A percentile compares a stretch with the other conserved stretches of the same genome.
Evolutionary conservation across 2,329 filamentous ascomycete species (phyloP).

Genomic region (Fusarium cyanostomum): DNA sequence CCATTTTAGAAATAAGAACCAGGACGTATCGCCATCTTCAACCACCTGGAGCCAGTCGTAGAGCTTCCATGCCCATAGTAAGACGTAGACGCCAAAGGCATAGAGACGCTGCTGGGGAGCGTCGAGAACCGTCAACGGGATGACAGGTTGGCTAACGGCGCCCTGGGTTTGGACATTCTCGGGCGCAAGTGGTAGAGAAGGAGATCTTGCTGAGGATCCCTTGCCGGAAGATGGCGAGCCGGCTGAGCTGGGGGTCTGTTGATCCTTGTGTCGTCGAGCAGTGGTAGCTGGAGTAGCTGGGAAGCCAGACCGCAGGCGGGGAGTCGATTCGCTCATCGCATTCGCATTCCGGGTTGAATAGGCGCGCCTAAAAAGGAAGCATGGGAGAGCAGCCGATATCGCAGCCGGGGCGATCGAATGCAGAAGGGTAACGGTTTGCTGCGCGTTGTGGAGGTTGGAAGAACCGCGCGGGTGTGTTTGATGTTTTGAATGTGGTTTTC

Average conservation of each 20-base stretch:
- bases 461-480: conserved; percentile 6
- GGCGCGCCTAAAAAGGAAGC: conserved; percentile 28
- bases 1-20: conserved; percentile 95
- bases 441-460: conserved; percentile 28
- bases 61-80: conserved; percentile 81
- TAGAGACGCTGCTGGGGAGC: conserved; percentile 92
- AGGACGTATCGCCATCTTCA: conserved; percentile 86
- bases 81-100: conserved; percentile 79
- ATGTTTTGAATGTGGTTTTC: conserved; percentile 39
- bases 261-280: conserved; percentile 48
- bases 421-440: conserved; percentile 16
- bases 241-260: conserved; percentile 47
- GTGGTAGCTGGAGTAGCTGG: conserved; percentile 74
- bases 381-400: conserved; percentile 21
- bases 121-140: conserved; percentile 84
- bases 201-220: conserved; percentile 45
- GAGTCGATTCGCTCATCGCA: conserved; percentile 82
- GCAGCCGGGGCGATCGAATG: conserved; percentile 8
- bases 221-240: conserved; percentile 45
- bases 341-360: conserved; percentile 68
- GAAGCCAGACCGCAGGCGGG: conserved; percentile 82
- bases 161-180: conserved; percentile 48
- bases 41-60: conserved; percentile 85
- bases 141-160: conserved; percentile 67
- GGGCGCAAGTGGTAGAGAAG: conserved; percentile 58